Conservation (phyloP, 768 basidiomycete genomes). For the Gloeopeniophorella convolvens region DNA sequence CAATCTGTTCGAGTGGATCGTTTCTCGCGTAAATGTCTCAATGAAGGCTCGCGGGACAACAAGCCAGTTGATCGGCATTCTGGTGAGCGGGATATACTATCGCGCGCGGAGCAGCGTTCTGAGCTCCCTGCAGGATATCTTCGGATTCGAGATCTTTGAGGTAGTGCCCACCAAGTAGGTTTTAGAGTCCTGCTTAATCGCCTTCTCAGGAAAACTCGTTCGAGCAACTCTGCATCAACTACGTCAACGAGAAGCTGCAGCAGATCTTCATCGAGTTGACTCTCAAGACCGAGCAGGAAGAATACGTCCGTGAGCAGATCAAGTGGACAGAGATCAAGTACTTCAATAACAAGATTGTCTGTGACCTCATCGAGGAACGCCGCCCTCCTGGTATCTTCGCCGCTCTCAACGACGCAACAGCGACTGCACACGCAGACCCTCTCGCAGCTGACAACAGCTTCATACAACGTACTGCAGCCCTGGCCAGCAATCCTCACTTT, state of each 20-base stretch:
- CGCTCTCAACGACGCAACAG: slow-evolving; percentile 97
- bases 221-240: slow-evolving; percentile 99
- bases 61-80: slow-evolving; percentile 85
- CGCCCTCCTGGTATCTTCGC: slow-evolving; percentile 97
- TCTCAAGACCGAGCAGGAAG: slow-evolving; percentile 98
- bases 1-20: slow-evolving; percentile 99
- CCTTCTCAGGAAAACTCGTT: slow-evolving; percentile 78
- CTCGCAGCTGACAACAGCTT: slow-evolving; percentile 95
- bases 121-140: slow-evolving; percentile 67
- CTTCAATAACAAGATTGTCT: slow-evolving; percentile 97
- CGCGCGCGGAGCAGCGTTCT: neutral
- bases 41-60: slow-evolving; percentile 81
- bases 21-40: slow-evolving; percentile 89
- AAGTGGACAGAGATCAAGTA: slow-evolving; percentile 99
- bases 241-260: slow-evolving; percentile 99
- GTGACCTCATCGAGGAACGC: slow-evolving; percentile 94
- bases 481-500: slow-evolving; percentile 87
- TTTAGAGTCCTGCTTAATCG: neutral
- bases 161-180: slow-evolving; percentile 31
- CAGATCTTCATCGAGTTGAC: slow-evolving; percentile 99
- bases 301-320: slow-evolving; percentile 97
- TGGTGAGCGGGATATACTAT: slow-evolving; percentile 41
- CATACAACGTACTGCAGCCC: slow-evolving; percentile 77
- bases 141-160: slow-evolving; percentile 98
- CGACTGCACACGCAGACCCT: slow-evolving; percentile 97